Evolutionary conservation across 1,284 basidiomycete genomes (phyloP).

Genomic region (Singerocomus inundabilis): DNA sequence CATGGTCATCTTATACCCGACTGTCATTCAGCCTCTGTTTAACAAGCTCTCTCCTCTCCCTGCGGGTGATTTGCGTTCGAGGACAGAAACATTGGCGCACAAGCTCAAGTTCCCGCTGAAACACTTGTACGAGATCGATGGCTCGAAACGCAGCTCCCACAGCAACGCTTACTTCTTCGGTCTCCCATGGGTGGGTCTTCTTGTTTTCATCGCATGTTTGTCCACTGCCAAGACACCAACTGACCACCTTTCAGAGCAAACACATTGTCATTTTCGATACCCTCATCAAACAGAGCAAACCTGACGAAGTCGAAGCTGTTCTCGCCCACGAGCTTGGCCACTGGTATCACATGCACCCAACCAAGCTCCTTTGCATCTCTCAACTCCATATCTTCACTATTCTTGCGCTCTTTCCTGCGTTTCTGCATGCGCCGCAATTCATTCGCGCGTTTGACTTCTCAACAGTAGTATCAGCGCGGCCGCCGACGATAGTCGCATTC

Average conservation of each 20-base stretch:
- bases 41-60: conserved; percentile 92
- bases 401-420: conserved; percentile 87
- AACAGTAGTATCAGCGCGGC: conserved; percentile 56
- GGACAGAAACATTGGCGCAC: conserved; percentile 73
- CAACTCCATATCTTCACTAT: conserved; percentile 88
- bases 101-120: conserved; percentile 92
- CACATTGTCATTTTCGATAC: conserved; percentile 99
- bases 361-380: conserved; percentile 82
- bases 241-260: conserved; percentile 52
- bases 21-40: conserved; percentile 93
- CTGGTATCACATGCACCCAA: conserved; percentile 89
- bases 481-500: conserved; percentile 89
- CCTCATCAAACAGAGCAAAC: conserved; percentile 84
- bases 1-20: conserved; percentile 86
- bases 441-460: conserved; percentile 88
- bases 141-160: conserved; percentile 92
- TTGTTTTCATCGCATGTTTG: background rate
- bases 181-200: conserved; percentile 73
- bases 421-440: conserved; percentile 84
- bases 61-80: conserved; percentile 67
- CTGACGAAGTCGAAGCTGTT: conserved; percentile 90
- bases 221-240: background rate
- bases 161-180: conserved; percentile 97
- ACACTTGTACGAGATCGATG: conserved; percentile 96
- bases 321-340: conserved; percentile 94